Percentiles rank a stretch among this genome's conserved stretches.
Evolutionary conservation across 1,284 basidiomycete genomes (phyloP).

Genomic region (Boletellus deceptivus): DNA sequence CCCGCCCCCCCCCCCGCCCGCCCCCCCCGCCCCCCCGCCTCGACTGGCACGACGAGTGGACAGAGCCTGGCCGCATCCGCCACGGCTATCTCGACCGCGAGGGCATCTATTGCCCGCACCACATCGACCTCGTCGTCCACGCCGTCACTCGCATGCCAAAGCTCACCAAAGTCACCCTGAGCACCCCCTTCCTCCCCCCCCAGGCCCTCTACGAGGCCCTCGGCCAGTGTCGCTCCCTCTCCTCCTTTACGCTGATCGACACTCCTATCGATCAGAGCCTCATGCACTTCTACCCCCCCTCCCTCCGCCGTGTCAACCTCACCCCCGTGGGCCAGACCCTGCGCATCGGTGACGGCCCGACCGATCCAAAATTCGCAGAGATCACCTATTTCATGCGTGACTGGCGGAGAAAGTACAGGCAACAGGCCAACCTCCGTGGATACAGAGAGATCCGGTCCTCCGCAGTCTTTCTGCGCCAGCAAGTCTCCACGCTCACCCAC

Average conservation of each 20-base stretch:
- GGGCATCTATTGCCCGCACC: constrained; percentile 28
- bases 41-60: constrained; percentile 36
- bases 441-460: constrained; percentile 31
- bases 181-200: constrained; percentile 32
- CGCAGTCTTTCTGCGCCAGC: constrained; percentile 31
- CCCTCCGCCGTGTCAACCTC: constrained; percentile 27
- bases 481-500: constrained; percentile 28
- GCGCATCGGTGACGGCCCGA: constrained; percentile 33
- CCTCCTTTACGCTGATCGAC: constrained; percentile 29
- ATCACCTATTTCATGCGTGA: constrained; percentile 36
- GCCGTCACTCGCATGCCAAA: constrained; percentile 30
- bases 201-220: constrained; percentile 28
- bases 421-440: constrained; percentile 30
- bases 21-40: constrained; percentile 29
- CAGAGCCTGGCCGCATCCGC: constrained; percentile 32
- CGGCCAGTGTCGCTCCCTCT: constrained; percentile 27
- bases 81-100: constrained; percentile 31
- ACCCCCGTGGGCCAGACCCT: constrained; percentile 31
- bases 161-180: constrained; percentile 26
- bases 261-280: constrained; percentile 36
- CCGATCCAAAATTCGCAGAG: constrained; percentile 33
- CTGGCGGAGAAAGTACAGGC: constrained; percentile 35
- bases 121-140: constrained; percentile 26
- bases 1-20: neutral
- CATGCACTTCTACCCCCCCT: constrained; percentile 28